Percentiles rank a stretch among this genome's conserved stretches.
phyloP scores from a whole-genome alignment of 192 early-diverging fungal species.

The Mortierella hygrophila region DNA sequence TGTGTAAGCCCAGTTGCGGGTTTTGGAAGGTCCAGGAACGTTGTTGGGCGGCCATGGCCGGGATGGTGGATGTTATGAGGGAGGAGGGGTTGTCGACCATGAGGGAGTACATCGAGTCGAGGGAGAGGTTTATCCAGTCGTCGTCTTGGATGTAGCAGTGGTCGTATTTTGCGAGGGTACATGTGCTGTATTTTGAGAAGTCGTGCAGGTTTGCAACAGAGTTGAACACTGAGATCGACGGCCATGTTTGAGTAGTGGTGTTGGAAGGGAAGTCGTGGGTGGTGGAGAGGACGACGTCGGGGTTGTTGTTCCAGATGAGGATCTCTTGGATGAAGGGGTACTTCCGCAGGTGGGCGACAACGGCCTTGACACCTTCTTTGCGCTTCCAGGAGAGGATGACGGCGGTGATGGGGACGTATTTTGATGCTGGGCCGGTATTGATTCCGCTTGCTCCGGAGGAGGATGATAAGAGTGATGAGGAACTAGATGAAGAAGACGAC shows the following conservation, averaged over 20 bases:
- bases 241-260: neutral
- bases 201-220: constrained; percentile 64
- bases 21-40: constrained; percentile 67
- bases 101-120: constrained; percentile 67
- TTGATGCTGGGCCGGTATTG: constrained; percentile 4
- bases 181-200: constrained; percentile 68
- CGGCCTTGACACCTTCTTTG: constrained; percentile 52
- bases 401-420: constrained; percentile 58
- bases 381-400: constrained; percentile 61
- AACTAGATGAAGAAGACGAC: neutral
- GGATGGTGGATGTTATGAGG: constrained; percentile 63
- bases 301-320: constrained; percentile 62
- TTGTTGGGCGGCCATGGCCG: constrained; percentile 60
- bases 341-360: constrained; percentile 58
- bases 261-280: constrained; percentile 24
- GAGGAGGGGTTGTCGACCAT: constrained; percentile 61
- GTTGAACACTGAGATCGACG: constrained; percentile 56
- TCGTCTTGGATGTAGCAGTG: constrained; percentile 74
- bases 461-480: neutral
- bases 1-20: constrained; percentile 57
- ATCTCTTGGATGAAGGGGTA: constrained; percentile 67
- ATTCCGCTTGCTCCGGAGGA: neutral
- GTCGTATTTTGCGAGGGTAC: constrained; percentile 61
- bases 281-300: constrained; percentile 26
- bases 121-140: constrained; percentile 63